Conservation (phyloP, 805 yeast species). For the Zygoascus ofunaensis region DNA sequence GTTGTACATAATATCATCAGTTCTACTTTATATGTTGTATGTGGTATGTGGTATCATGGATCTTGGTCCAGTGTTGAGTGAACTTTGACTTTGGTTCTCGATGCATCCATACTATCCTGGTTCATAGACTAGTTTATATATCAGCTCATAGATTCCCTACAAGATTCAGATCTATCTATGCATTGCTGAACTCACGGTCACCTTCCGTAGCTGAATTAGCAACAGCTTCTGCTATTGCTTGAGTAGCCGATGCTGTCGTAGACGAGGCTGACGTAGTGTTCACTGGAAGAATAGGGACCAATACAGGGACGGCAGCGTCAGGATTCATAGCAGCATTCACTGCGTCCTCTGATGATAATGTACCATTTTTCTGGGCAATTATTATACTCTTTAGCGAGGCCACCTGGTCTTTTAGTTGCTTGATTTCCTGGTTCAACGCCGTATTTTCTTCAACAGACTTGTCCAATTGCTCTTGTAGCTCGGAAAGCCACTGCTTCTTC, state of each 20-base stretch:
- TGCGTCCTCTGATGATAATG: slow-evolving; percentile 6
- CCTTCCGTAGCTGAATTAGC: too few species aligned
- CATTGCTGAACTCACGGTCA: too few species aligned
- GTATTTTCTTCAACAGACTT: slow-evolving; percentile 65
- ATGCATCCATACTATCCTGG: too few species aligned
- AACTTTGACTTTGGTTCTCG: too few species aligned
- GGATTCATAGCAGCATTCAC: slow-evolving; percentile 1
- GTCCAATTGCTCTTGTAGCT: slow-evolving; percentile 71
- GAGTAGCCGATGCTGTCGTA: not conserved
- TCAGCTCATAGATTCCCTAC: too few species aligned
- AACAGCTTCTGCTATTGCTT: not conserved
- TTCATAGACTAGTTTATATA: too few species aligned
- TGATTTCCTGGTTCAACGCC: slow-evolving; percentile 49
- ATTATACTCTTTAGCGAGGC: slow-evolving; percentile 28
- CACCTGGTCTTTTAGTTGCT: slow-evolving; percentile 51
- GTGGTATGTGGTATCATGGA: too few species aligned
- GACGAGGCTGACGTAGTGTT: not conserved
- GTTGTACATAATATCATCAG: too few species aligned
- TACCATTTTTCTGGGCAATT: slow-evolving; percentile 8
- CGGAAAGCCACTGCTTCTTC: slow-evolving; percentile 77
- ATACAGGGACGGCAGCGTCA: slow-evolving; percentile 2
- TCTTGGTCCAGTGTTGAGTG: too few species aligned
- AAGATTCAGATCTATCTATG: too few species aligned
- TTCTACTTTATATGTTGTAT: too few species aligned
- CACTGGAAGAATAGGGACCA: slow-evolving; percentile 2